Evolutionary conservation across 2,329 filamentous ascomycete genomes (phyloP).

Genomic region (Fusarium citri): DNA sequence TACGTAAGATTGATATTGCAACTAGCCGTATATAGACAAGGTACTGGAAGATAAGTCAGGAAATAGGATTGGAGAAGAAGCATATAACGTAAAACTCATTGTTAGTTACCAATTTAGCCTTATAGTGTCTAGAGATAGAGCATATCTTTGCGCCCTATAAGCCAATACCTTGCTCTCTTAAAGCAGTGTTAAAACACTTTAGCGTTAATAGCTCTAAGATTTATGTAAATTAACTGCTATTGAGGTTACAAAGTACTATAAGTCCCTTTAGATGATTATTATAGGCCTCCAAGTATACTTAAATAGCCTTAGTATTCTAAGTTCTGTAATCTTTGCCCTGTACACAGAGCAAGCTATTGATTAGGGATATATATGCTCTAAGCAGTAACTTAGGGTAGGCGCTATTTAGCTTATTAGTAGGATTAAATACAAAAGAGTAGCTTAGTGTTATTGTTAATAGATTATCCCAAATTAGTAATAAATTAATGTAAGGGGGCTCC

Average conservation of each 20-base stretch:
- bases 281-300: not conserved
- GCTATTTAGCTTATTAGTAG: not conserved
- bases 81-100: conserved; percentile 6
- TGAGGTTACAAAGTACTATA: not conserved
- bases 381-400: not conserved
- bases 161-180: not conserved
- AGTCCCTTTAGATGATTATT: not conserved
- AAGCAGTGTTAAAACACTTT: not conserved
- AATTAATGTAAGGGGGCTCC: too few relatives aligned
- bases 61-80: conserved; percentile 8
- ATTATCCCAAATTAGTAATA: not conserved
- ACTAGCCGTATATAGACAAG: conserved; percentile 11
- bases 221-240: not conserved
- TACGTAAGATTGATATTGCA: not conserved
- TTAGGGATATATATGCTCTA: not conserved
- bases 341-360: not conserved
- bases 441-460: not conserved
- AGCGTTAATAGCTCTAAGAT: not conserved
- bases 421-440: not conserved
- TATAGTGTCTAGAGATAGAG: not conserved
- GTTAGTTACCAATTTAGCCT: not conserved
- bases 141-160: not conserved
- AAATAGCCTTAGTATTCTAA: not conserved
- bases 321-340: not conserved
- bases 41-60: not conserved